A percentile compares a stretch with the other conserved stretches of the same genome.
Evolutionary conservation across 495 filamentous ascomycete genomes (phyloP).

Genomic region (Penicillium mononematosum): DNA sequence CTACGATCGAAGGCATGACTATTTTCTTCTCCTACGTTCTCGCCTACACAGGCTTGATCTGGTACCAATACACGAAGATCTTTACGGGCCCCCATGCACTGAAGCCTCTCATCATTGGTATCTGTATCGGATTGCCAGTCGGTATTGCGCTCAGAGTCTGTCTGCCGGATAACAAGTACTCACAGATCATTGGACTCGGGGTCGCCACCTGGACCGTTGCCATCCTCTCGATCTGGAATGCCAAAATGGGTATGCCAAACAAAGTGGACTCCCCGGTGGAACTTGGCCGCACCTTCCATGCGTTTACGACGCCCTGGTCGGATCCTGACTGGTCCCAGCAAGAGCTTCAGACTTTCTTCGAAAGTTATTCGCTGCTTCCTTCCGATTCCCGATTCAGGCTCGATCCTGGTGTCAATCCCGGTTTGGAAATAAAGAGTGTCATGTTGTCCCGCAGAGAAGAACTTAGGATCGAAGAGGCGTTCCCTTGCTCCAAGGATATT

Average conservation of each 20-base stretch:
- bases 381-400: slow-evolving; percentile 36
- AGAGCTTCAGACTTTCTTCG: slow-evolving; percentile 50
- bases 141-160: slow-evolving; percentile 44
- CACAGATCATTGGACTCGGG: slow-evolving; percentile 51
- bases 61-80: slow-evolving; percentile 62
- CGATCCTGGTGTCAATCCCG: slow-evolving; percentile 44
- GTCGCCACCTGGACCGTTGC: slow-evolving; percentile 55
- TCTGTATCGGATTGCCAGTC: slow-evolving; percentile 46
- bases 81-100: slow-evolving; percentile 56
- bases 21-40: slow-evolving; percentile 54
- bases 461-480: slow-evolving; percentile 43
- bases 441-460: slow-evolving; percentile 38
- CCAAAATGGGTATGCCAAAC: slow-evolving; percentile 46
- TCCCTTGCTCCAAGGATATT: slow-evolving; percentile 43
- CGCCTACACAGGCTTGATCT: slow-evolving; percentile 57
- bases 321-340: slow-evolving; percentile 52
- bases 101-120: slow-evolving; percentile 49
- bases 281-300: slow-evolving; percentile 41
- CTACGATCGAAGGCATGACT: slow-evolving; percentile 37
- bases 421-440: slow-evolving; percentile 46
- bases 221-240: slow-evolving; percentile 46
- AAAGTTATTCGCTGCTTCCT: slow-evolving; percentile 31
- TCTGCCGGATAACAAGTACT: slow-evolving; percentile 42
- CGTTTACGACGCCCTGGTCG: slow-evolving; percentile 46
- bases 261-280: slow-evolving; percentile 41